Evolutionary conservation across 1,284 basidiomycete species (phyloP).

Genomic region (Tremellales sp.): DNA sequence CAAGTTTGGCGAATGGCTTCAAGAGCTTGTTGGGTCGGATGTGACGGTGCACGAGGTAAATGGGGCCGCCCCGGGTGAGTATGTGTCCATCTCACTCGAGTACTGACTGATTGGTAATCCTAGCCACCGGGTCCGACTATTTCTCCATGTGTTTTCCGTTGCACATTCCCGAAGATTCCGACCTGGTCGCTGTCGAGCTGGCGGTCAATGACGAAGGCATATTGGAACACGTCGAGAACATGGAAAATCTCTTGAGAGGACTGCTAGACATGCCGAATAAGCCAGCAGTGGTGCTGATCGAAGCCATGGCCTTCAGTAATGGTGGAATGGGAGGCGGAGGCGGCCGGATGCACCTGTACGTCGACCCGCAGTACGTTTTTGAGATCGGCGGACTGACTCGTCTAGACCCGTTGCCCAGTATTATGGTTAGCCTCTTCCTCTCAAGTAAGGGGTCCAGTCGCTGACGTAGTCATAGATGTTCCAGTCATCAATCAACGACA

Average conservation of each 20-base stretch:
- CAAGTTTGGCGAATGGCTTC: slow-evolving; percentile 35
- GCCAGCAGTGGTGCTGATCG: slow-evolving; percentile 43
- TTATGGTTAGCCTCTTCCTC: slow-evolving; percentile 28
- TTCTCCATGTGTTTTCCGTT: slow-evolving; percentile 47
- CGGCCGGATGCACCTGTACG: slow-evolving; percentile 43
- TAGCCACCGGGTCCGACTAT: slow-evolving; percentile 46
- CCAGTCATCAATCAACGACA: slow-evolving; percentile 45
- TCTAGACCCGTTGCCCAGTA: slow-evolving; percentile 44
- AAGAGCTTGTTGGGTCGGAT: slow-evolving; percentile 22
- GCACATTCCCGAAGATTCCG: slow-evolving; percentile 38
- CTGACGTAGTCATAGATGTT: slow-evolving; percentile 33
- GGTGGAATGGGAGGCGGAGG: slow-evolving; percentile 47
- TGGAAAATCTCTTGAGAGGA: slow-evolving; percentile 47
- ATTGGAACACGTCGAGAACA: slow-evolving; percentile 43
- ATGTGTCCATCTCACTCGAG: neutral
- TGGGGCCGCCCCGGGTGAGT: slow-evolving; percentile 42
- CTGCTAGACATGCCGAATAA: slow-evolving; percentile 34
- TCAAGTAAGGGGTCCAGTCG: neutral
- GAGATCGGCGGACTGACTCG: neutral
- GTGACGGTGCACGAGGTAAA: slow-evolving; percentile 29
- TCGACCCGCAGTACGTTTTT: neutral
- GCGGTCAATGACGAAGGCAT: slow-evolving; percentile 46
- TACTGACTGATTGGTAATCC: neutral
- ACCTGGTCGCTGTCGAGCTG: slow-evolving; percentile 44
- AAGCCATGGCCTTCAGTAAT: slow-evolving; percentile 40